A percentile compares a stretch with the other conserved stretches of the same genome.
Conservation (phyloP, 2,329 filamentous ascomycete genomes). For the Eurotiales sp. region DNA sequence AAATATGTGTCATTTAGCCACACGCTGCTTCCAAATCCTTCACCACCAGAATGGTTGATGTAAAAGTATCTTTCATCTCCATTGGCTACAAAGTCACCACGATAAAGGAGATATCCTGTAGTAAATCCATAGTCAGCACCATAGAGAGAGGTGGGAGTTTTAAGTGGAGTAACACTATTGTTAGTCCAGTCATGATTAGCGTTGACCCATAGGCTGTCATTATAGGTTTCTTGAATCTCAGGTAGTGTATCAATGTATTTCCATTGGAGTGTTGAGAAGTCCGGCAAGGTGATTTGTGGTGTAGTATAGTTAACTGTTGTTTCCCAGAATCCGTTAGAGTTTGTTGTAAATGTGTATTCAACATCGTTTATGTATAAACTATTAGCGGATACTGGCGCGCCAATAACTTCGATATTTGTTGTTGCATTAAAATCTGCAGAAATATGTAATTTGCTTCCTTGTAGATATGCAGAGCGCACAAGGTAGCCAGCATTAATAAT, state of each 20-base stretch:
- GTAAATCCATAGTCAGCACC: slow-evolving; percentile 71
- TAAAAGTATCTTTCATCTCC: slow-evolving; percentile 58
- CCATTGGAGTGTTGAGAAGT: slow-evolving; percentile 61
- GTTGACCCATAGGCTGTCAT: slow-evolving; percentile 62
- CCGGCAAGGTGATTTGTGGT: slow-evolving; percentile 54
- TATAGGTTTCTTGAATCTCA: slow-evolving; percentile 61
- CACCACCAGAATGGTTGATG: slow-evolving; percentile 62
- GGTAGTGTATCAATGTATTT: slow-evolving; percentile 68
- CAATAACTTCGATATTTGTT: slow-evolving; percentile 64
- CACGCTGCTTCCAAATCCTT: slow-evolving; percentile 62
- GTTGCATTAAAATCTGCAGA: slow-evolving; percentile 71
- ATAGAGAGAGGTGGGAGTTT: slow-evolving; percentile 65
- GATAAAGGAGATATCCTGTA: slow-evolving; percentile 64
- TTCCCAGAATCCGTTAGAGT: slow-evolving; percentile 48
- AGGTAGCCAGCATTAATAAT: slow-evolving; percentile 44
- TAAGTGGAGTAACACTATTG: slow-evolving; percentile 56
- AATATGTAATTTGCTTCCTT: slow-evolving; percentile 57
- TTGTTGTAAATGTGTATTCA: slow-evolving; percentile 37
- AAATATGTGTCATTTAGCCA: slow-evolving; percentile 64
- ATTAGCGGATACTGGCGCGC: slow-evolving; percentile 54
- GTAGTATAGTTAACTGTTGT: slow-evolving; percentile 49
- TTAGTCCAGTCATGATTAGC: slow-evolving; percentile 58
- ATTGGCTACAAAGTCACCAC: slow-evolving; percentile 64
- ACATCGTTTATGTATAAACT: slow-evolving; percentile 61
- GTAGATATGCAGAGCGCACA: slow-evolving; percentile 49